Conservation (phyloP, 768 basidiomycete species). For the Myochromella boudieri region DNA sequence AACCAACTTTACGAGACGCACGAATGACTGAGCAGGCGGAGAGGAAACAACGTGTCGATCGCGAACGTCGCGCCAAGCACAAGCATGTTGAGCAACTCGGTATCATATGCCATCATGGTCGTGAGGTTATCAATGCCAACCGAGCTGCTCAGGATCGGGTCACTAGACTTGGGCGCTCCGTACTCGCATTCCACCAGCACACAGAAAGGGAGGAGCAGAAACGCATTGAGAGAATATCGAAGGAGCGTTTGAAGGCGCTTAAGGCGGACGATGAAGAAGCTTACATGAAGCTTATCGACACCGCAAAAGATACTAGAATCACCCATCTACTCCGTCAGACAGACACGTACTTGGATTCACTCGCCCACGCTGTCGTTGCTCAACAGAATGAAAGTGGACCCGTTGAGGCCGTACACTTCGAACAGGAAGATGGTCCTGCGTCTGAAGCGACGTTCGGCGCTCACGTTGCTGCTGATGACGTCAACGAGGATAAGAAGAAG, state of each 20-base stretch:
- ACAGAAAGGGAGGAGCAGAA: conserved; percentile 99
- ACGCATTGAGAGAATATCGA: conserved; percentile 90
- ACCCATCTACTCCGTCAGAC: conserved; percentile 95
- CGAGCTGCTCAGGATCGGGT: conserved; percentile 64
- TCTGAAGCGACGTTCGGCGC: conserved; percentile 93
- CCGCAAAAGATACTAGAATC: conserved; percentile 98
- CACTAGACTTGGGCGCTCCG: conserved; percentile 73
- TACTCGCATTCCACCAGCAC: conserved; percentile 80
- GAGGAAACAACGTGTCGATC: conserved; percentile 86
- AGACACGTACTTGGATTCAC: conserved; percentile 90
- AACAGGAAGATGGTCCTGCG: conserved; percentile 70
- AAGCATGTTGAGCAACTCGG: conserved; percentile 94
- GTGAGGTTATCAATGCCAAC: conserved; percentile 68
- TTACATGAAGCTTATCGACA: conserved; percentile 99
- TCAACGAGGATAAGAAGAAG: conserved; percentile 60
- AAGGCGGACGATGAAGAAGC: conserved; percentile 99
- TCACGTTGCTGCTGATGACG: conserved; percentile 62
- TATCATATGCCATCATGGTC: conserved; percentile 83
- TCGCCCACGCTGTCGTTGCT: conserved; percentile 89
- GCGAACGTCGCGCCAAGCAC: conserved; percentile 92
- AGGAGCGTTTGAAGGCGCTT: conserved; percentile 97
- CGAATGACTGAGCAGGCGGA: conserved; percentile 88
- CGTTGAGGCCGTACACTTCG: conserved; percentile 42
- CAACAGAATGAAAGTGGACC: conserved; percentile 79
- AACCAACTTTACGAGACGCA: conserved; percentile 85